These are phyloP conservation scores for Aspergillus sclerotiicarbonarius DNA, from an alignment of 495 filamentous ascomycete genomes.

Conservation along the genomic window DNA sequence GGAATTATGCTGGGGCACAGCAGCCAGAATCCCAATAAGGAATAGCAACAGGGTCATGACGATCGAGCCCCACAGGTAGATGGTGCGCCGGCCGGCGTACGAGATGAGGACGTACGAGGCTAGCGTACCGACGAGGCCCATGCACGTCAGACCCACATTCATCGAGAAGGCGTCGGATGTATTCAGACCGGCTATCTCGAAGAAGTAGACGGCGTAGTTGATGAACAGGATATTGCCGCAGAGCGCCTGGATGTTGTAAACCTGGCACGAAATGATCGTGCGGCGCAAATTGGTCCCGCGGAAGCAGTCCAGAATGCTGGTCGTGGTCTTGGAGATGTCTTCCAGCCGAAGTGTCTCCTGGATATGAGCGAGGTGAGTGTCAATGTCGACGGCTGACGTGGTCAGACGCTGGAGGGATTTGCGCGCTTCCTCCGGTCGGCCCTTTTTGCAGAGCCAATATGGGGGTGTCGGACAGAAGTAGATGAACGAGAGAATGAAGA, in stretches of 20 bases:
- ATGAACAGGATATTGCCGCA: slow-evolving; percentile 64
- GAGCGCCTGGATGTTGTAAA: slow-evolving; percentile 72
- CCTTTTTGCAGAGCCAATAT: slow-evolving; percentile 63
- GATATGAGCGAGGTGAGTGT: slow-evolving; percentile 45
- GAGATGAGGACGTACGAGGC: slow-evolving; percentile 52
- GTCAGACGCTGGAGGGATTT: slow-evolving; percentile 31
- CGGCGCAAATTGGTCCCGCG: slow-evolving; percentile 65
- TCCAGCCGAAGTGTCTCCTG: slow-evolving; percentile 57
- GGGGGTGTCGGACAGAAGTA: slow-evolving; percentile 61
- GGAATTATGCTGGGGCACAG: slow-evolving; percentile 39
- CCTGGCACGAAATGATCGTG: slow-evolving; percentile 67
- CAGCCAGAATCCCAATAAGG: slow-evolving; percentile 61
- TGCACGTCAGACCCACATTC: slow-evolving; percentile 50
- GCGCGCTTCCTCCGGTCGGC: slow-evolving; percentile 46
- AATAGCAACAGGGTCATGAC: slow-evolving; percentile 57
- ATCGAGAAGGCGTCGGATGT: slow-evolving; percentile 51
- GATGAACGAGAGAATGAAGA: slow-evolving; percentile 54
- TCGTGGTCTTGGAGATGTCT: slow-evolving; percentile 53
- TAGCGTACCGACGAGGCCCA: slow-evolving; percentile 58
- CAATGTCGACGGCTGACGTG: slow-evolving; percentile 25
- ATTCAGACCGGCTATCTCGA: slow-evolving; percentile 64
- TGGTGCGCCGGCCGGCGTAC: slow-evolving; percentile 58
- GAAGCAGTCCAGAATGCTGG: slow-evolving; percentile 66
- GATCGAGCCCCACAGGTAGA: slow-evolving; percentile 63
- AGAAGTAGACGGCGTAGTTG: slow-evolving; percentile 71